Evolutionary conservation across 768 basidiomycete species (phyloP), one percentile per base, ranked within the genome.

Genomic region (Exsudoporus frostii): DNA sequence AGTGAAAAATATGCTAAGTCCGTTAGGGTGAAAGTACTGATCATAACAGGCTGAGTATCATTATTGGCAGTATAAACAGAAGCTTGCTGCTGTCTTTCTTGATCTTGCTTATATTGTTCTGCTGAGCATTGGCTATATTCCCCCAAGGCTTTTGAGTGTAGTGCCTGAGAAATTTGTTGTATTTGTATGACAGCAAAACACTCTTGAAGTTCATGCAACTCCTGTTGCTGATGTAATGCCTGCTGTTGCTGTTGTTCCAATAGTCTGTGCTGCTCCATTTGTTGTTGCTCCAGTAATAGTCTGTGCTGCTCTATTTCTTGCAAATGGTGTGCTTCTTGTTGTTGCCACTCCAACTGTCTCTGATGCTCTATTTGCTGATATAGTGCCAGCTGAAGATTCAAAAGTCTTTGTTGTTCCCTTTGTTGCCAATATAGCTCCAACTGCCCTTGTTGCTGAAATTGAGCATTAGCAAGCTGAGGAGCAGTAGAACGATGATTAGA

Each of bases 41-140:
- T n/a, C n/a, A n/a, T n/a, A n/a, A n/a, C n/a, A n/a, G n/a, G n/a
- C n/a, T n/a, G n/a, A n/a, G n/a, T n/a, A n/a, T n/a, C n/a, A n/a
- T n/a, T n/a, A n/a, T n/a, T n/a, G n/a, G n/a, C n/a, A n/a, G n/a
- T n/a, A n/a, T n/a, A n/a, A n/a, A n/a, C n/a, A n/a, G n/a, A 7
- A 27, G 27, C 25, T 38, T 39, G 20, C 19, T 29, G 11, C n/a
- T 45, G 41, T 38, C 48, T 50, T 1, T 11, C 1, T 15, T 50
- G 48, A 32, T 54, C 53, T 10, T 54, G 53, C 7, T 45, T 15
- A 45, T 51, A 54, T 0, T 54, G 42, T 25, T 51, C 49, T 33
- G 9, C 49, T 7, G 36, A 54, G 1, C 3, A 1, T 3, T 51
- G 13, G 17, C 37, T 54, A 45, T 54, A 1, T 17, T 54, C 53